Evolutionary conservation across 2,329 filamentous ascomycete genomes (phyloP), one percentile per base, ranked within the genome.

Genomic region (Huntiella savannae): DNA sequence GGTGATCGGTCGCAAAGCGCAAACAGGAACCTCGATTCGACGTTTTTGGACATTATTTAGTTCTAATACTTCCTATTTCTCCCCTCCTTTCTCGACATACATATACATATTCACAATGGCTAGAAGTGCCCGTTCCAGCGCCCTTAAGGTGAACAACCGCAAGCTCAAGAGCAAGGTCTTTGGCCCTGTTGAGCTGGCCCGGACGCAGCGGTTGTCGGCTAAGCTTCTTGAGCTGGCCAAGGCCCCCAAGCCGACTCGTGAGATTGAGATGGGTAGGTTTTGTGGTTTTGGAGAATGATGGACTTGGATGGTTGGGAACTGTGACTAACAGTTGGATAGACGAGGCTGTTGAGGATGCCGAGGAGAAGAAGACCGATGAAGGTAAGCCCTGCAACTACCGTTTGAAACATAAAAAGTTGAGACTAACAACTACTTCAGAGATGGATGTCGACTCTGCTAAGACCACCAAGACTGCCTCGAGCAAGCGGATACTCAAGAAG

Each of bases 131-230:
- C 73, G 88, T 60, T 75, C 87, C 53, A 92, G 80, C 59, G 69
- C 73, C 53, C 76, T 70, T 56, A 95, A 95, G 68, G 70, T 71
- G 57, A 95, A 95, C 68, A 85, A 86, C 65, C 71, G 74, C 54
- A 79, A 75, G 55, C 71, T 94, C 53, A 87, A 87, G 62, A 69
- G 74, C 53, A 77, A 75, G 53, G 80, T 95, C 53, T 95, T 93
- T 63, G 83, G 80, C 1, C 88, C 88, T 12, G 77, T 78, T 47
- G 84, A 88, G 60, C 67, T 71, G 55, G 86, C 82, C 40, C 75
- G 88, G 54, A 79, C 78, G 45, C 79, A 87, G 62, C 79, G 88
- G 53, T 74, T 95, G 33, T 85, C 84, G 35, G 81, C 82, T 51
- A 94, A 91, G 64, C 69, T 95, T 50, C 69, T 87, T 57, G 85